Evolutionary conservation across 805 yeast species (phyloP), one percentile per base, ranked within the genome.

Genomic region (Kuraishia borneana): DNA sequence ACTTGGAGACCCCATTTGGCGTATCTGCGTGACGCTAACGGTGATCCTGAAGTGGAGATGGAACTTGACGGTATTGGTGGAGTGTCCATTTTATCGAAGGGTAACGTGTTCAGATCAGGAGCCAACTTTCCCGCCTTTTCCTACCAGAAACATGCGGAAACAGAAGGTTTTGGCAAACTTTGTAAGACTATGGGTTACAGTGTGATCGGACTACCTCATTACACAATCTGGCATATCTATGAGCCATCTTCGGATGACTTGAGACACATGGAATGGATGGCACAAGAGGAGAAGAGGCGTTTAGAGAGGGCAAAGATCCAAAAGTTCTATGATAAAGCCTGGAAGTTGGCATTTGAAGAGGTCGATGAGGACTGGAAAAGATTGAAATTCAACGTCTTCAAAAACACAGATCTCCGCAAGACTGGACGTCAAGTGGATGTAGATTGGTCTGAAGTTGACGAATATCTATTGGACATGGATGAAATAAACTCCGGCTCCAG

Each of bases 1-100:
- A 88, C 97, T 3, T 88, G 96, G 96, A 71, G 97, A 58, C 89
- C 95, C 2, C 96, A 88, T 58, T 65, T 88, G 44, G 96, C 96
- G 0, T 88, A 88, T 51, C 68, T 88, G 53, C 68, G 96, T 45
- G 96, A 87, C 48, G 94, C 95, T 2, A 74, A 79, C 49, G 97
- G 96, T 18, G 92, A 85, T 56, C 87, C 88, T 6, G 88, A 83
- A 50, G 92, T 78, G 34, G 94, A 84, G 47, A 80, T 87, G 81
- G 95, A 83, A 42, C 64, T 88, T 41, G 96, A 88, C 56, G 97
- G 97, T 32, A 84, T 88, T 47, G 97, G 97, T 17, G 97, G 96
- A 46, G 97, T 88, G 30, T 84, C 95, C 0, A 87, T 88, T 44
- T 65, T 88, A 47, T 70, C 89, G 35, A 83, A 81, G 53, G 96